Evolutionary conservation across 140 eudicot species (phyloP), one percentile per base, ranked within the genome.

Genomic region (Bidens hawaiensis): DNA sequence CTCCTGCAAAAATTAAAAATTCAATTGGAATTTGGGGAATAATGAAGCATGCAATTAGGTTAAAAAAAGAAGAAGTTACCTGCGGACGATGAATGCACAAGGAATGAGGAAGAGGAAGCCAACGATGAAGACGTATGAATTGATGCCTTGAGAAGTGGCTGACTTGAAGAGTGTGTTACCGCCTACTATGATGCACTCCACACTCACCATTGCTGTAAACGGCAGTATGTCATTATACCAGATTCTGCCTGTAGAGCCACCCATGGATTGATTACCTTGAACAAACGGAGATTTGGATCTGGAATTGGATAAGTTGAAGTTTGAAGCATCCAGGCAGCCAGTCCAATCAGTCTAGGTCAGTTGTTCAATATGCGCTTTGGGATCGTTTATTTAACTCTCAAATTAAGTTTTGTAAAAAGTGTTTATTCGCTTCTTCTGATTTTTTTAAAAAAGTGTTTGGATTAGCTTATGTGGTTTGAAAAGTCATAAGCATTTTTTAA

Each of bases 131-230:
- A 72, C 68, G 58, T 76, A 76, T 26, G 72, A 46, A 15, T 65
- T 76, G 36, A 76, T 71, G 24, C 55, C 68, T 65, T 76, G 64
- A 11, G 74, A 51, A 19, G 81, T 41, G 25, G 70, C 69, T 50
- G 77, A 67, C 52, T 76, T 71, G 66, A 64, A 76, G 26, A 76
- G 11, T 7, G 77, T 76, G 55, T 71, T 70, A 26, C 76, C 76
- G 23, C 74, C 81, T 6, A 76, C 81, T n/a, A n/a, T n/a, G 6
- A 27, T 57, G 1, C 69, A 76, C 26, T 76, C 77, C 23, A 76
- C 28, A 17, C 50, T 16, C 45, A 70, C 73, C 81, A 76, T 70
- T 64, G 77, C 69, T 64, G 77, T 21, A 24, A 70, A 76, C 13
- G 81, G 81, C 15, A 65, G 40, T 7, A 50, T 65, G 47, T 65